Conservation (phyloP, 2,329 filamentous ascomycete species). For the Trichoderma simmonsii region DNA sequence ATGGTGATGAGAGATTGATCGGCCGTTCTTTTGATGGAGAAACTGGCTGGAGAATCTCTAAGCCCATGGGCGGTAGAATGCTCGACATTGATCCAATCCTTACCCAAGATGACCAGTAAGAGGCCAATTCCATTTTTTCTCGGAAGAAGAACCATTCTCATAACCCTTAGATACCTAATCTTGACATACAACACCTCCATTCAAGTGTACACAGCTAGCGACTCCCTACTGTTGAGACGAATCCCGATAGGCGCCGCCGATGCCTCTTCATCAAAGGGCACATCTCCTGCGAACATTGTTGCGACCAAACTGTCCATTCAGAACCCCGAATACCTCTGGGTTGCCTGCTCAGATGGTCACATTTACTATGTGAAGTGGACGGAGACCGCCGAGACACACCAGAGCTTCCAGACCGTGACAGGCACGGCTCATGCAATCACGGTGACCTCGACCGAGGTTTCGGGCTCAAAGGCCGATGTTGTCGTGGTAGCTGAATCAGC, state of each 20-base stretch:
- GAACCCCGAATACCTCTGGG: constrained; percentile 52
- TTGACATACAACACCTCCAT: constrained; percentile 71
- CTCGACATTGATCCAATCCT: constrained; percentile 63
- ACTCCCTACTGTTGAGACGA: constrained; percentile 74
- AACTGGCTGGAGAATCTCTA: constrained; percentile 57
- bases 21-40: constrained; percentile 31
- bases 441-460: constrained; percentile 39
- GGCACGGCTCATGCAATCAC: constrained; percentile 46
- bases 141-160: constrained; percentile 19
- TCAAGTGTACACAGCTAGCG: constrained; percentile 75
- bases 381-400: constrained; percentile 39
- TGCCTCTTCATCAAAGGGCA: constrained; percentile 25
- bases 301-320: constrained; percentile 40
- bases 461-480: constrained; percentile 40
- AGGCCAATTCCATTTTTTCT: not conserved
- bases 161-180: constrained; percentile 61
- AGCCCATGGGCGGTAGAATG: constrained; percentile 64
- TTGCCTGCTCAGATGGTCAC: constrained; percentile 56
- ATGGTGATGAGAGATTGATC: constrained; percentile 27
- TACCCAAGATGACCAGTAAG: constrained; percentile 59
- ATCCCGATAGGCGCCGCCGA: constrained; percentile 51
- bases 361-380: constrained; percentile 60
- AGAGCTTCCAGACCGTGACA: constrained; percentile 41
- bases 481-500: constrained; percentile 47
- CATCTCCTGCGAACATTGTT: constrained; percentile 36